Evolutionary conservation across 2,329 filamentous ascomycete genomes (phyloP).

Genomic region (Grosmannia clavigera): DNA sequence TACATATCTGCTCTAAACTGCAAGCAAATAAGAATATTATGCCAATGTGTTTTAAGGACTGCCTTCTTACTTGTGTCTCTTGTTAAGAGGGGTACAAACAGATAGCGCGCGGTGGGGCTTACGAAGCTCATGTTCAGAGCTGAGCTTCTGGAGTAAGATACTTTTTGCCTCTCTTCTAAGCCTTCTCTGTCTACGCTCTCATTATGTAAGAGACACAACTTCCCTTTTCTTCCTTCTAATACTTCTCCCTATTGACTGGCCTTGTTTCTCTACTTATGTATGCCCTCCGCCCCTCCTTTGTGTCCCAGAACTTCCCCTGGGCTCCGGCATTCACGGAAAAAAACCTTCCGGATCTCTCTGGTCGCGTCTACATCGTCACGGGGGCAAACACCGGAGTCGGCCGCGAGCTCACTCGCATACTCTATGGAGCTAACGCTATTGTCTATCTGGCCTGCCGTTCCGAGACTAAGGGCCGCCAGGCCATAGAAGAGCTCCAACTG

Average conservation of each 20-base stretch:
- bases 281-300: neutral
- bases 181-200: neutral
- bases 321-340: neutral
- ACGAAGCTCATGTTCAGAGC: neutral
- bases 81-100: neutral
- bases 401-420: conserved; percentile 32
- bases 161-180: too few species aligned
- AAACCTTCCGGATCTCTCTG: neutral
- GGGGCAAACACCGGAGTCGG: conserved; percentile 26
- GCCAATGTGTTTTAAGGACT: neutral
- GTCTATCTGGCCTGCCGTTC: conserved; percentile 38
- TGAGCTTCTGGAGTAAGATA: too few species aligned
- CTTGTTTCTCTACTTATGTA: neutral
- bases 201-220: too few species aligned
- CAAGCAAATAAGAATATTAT: neutral
- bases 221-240: neutral
- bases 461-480: conserved; percentile 22
- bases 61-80: neutral
- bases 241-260: neutral
- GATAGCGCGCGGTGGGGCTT: neutral
- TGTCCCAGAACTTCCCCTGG: neutral
- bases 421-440: conserved; percentile 36
- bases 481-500: conserved; percentile 26
- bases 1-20: neutral
- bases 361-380: conserved; percentile 30